Evolutionary conservation across 1,139 yeast genomes (phyloP).

Genomic region (Pichia sp.): DNA sequence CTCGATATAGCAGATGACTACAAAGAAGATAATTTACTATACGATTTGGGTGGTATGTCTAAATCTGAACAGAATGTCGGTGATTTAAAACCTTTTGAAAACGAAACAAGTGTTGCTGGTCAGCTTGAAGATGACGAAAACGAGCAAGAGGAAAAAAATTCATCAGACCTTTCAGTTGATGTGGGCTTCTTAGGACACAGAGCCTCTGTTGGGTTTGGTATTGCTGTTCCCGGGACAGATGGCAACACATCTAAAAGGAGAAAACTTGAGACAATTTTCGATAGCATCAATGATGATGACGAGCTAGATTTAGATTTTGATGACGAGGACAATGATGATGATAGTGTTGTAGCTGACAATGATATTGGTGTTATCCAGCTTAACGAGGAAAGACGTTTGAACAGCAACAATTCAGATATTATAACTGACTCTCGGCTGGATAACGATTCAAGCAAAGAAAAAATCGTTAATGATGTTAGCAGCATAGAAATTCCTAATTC

Average conservation of each 20-base stretch:
- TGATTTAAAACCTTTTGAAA: background rate
- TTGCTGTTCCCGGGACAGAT: constrained; percentile 2
- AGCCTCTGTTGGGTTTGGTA: constrained; percentile 19
- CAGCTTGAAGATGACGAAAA: constrained; percentile 4
- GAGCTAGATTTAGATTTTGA: constrained; percentile 20
- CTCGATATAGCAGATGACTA: constrained; percentile 4
- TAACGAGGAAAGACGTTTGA: background rate
- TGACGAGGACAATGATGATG: constrained; percentile 20
- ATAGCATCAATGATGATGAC: constrained; percentile 13
- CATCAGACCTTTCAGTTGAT: background rate
- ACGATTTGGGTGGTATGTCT: background rate
- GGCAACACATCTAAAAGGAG: constrained; percentile 30
- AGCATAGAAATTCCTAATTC: constrained; percentile 40
- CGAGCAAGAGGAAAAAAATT: constrained; percentile 1
- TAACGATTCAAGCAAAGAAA: constrained; percentile 1
- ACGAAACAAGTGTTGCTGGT: constrained; percentile 10
- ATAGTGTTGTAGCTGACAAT: constrained; percentile 17
- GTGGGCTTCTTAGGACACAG: background rate
- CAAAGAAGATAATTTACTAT: background rate
- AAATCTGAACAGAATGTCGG: background rate
- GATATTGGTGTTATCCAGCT: constrained; percentile 8
- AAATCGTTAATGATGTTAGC: background rate
- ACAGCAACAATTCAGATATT: background rate
- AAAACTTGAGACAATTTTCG: constrained; percentile 17
- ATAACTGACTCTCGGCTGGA: background rate